Evolutionary conservation across 1,284 basidiomycete species (phyloP).

Genomic region (Amylostereum chailletii): DNA sequence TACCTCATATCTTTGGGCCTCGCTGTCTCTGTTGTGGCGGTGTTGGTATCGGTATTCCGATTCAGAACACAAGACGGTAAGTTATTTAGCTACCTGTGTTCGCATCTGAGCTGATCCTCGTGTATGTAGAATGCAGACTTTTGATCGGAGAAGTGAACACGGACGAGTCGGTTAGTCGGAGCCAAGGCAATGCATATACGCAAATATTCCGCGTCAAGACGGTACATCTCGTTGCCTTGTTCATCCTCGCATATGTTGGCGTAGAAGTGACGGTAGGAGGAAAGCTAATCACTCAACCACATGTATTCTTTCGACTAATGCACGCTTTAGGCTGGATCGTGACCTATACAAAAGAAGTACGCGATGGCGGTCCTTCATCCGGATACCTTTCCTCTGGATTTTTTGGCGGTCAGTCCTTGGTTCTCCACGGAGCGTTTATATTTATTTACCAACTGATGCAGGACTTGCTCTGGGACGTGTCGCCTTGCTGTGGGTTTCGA

Average conservation of each 20-base stretch:
- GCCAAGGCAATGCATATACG: constrained; percentile 36
- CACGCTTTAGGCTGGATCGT: constrained; percentile 45
- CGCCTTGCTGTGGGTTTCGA: constrained; percentile 38
- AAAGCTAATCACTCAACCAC: constrained; percentile 13
- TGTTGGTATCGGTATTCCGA: constrained; percentile 43
- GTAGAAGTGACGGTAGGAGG: constrained; percentile 59
- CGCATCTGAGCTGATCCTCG: constrained; percentile 6
- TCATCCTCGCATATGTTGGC: constrained; percentile 59
- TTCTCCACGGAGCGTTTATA: too few relatives aligned
- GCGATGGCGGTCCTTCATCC: constrained; percentile 20
- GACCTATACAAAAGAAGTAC: constrained; percentile 36
- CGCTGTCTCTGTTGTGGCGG: constrained; percentile 33
- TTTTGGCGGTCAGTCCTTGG: constrained; percentile 19
- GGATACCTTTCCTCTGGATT: constrained; percentile 28
- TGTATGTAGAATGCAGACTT: constrained; percentile 22
- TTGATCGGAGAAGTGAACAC: constrained; percentile 17
- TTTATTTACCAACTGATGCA: constrained; percentile 1
- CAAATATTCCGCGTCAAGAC: constrained; percentile 43
- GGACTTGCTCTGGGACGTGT: constrained; percentile 36
- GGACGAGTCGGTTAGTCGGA: constrained; percentile 23
- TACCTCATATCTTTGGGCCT: constrained; percentile 55
- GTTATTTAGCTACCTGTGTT: background rate
- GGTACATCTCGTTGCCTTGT: constrained; percentile 52
- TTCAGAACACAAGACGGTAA: constrained; percentile 40
- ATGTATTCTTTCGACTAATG: background rate